Evolutionary conservation across 1,284 basidiomycete genomes (phyloP).

Genomic region (Microbotryum violaceum): DNA sequence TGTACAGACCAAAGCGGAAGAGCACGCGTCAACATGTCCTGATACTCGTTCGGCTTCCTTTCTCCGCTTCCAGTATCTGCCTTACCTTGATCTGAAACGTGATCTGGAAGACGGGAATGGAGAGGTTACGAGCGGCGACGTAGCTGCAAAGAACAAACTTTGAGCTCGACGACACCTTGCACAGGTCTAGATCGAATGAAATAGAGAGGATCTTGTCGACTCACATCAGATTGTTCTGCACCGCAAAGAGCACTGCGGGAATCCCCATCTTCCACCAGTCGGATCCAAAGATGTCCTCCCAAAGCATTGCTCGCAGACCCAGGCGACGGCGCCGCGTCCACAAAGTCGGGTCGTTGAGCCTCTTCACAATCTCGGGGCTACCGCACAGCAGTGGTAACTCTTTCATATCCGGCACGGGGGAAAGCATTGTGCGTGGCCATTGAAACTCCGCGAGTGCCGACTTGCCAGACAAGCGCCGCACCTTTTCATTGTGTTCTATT

Average conservation of each 20-base stretch:
- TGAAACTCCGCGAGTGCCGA: slow-evolving; percentile 16
- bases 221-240: slow-evolving; percentile 40
- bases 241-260: slow-evolving; percentile 39
- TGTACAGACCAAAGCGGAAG: slow-evolving; percentile 3
- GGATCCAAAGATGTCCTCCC: slow-evolving; percentile 31
- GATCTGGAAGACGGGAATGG: slow-evolving; percentile 42
- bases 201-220: not conserved
- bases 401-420: slow-evolving; percentile 19
- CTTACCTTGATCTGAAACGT: slow-evolving; percentile 42
- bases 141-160: slow-evolving; percentile 20
- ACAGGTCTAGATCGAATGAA: not conserved
- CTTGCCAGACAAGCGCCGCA: slow-evolving; percentile 13
- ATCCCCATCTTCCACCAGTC: slow-evolving; percentile 33
- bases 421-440: slow-evolving; percentile 25
- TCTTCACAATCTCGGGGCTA: slow-evolving; percentile 12
- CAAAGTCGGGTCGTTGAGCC: slow-evolving; percentile 20
- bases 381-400: slow-evolving; percentile 1
- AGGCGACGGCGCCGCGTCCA: slow-evolving; percentile 20
- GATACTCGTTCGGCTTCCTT: too few relatives aligned
- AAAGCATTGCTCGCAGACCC: slow-evolving; percentile 16
- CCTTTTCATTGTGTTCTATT: too few relatives aligned
- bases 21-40: not conserved
- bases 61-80: not conserved
- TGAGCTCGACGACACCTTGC: not conserved
- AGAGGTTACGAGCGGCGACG: slow-evolving; percentile 41